phyloP scores from a whole-genome alignment of 306 rosid genomes.

The Glycyrrhiza uralensis region DNA sequence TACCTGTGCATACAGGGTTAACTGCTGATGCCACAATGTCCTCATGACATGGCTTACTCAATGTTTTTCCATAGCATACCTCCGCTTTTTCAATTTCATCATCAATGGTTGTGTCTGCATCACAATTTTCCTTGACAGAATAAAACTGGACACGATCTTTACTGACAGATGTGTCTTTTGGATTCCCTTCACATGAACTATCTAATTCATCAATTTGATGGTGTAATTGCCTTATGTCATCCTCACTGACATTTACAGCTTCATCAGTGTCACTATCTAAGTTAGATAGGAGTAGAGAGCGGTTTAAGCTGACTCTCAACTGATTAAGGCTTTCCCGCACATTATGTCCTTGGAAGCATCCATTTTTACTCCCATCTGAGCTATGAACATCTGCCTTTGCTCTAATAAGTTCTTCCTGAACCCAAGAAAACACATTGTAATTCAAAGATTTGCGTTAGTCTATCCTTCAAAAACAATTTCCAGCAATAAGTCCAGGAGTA shows the following conservation, averaged over 20 bases:
- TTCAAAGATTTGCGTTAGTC: constrained; percentile 14
- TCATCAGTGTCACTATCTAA: constrained; percentile 54
- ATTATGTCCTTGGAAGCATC: constrained; percentile 64
- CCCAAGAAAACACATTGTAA: neutral
- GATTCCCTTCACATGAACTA: constrained; percentile 48
- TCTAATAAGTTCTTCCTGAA: constrained; percentile 89
- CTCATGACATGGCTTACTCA: constrained; percentile 28
- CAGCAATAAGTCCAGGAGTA: neutral
- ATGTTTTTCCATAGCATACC: constrained; percentile 19
- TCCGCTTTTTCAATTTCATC: constrained; percentile 48
- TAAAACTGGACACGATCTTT: constrained; percentile 49
- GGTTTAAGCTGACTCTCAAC: constrained; percentile 77
- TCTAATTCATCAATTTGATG: constrained; percentile 60
- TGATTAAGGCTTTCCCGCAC: constrained; percentile 82
- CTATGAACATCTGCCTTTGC: constrained; percentile 50
- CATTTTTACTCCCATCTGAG: constrained; percentile 40
- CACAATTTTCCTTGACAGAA: constrained; percentile 54
- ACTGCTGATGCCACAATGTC: constrained; percentile 29
- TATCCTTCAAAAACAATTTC: constrained; percentile 24
- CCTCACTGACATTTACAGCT: constrained; percentile 47
- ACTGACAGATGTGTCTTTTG: constrained; percentile 29
- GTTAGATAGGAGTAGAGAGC: constrained; percentile 65
- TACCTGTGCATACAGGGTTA: constrained; percentile 12
- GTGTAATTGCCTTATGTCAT: constrained; percentile 61
- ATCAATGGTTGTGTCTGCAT: constrained; percentile 41